phyloP scores from a whole-genome alignment of 805 yeast species.

The Saccharomyces paradoxus region DNA sequence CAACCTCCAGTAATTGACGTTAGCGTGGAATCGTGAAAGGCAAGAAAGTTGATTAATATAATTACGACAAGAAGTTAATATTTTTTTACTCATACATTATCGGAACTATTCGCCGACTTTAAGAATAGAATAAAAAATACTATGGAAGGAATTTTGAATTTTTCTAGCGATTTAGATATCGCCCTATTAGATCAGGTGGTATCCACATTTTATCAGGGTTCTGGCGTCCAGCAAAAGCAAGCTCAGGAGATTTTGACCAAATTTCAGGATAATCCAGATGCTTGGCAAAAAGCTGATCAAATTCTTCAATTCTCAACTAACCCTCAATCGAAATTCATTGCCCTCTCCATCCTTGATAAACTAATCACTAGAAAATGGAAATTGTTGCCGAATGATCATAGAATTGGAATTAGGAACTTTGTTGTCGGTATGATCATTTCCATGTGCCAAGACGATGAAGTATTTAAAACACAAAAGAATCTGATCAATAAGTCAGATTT shows the following conservation, averaged over 20 bases:
- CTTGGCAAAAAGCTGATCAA: slow-evolving; percentile 91
- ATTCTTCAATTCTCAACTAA: slow-evolving; percentile 71
- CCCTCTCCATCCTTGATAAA: slow-evolving; percentile 80
- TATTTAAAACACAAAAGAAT: slow-evolving; percentile 65
- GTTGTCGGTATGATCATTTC: slow-evolving; percentile 88
- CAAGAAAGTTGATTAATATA: not conserved
- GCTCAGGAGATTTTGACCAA: slow-evolving; percentile 67
- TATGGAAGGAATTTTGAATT: slow-evolving; percentile 87
- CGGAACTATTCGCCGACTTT: not conserved
- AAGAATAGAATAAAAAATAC: not conserved
- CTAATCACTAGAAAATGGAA: slow-evolving; percentile 92
- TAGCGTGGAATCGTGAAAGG: not conserved
- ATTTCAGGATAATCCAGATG: slow-evolving; percentile 89
- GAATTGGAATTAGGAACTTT: slow-evolving; percentile 88
- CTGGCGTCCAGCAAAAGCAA: slow-evolving; percentile 55
- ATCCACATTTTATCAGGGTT: slow-evolving; percentile 71
- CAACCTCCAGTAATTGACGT: not conserved
- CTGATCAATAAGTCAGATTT: slow-evolving; percentile 88
- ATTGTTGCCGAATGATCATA: slow-evolving; percentile 77
- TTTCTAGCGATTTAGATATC: slow-evolving; percentile 76
- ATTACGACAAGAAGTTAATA: not conserved
- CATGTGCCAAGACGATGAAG: slow-evolving; percentile 74
- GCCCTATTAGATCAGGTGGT: slow-evolving; percentile 75
- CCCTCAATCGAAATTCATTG: slow-evolving; percentile 87
- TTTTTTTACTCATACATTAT: not conserved